Percentiles rank a stretch among this genome's conserved stretches.
Evolutionary conservation across 1,284 basidiomycete species (phyloP).

Genomic region (Mycosarcoma maydis): DNA sequence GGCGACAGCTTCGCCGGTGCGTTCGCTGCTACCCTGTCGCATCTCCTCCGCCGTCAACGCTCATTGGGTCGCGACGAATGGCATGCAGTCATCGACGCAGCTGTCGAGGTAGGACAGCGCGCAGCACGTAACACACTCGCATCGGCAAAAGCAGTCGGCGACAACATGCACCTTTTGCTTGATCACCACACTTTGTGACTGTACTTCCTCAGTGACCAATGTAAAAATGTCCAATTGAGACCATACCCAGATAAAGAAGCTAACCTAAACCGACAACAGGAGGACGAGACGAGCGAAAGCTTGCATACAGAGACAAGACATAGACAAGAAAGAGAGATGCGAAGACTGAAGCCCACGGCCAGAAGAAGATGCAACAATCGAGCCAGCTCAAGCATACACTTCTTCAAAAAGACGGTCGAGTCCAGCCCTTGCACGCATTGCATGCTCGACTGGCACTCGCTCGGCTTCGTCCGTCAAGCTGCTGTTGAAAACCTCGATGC

Average conservation of each 20-base stretch:
- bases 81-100: constrained; percentile 8
- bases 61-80: neutral
- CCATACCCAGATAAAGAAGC: too few relatives aligned
- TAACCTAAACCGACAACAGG: too few relatives aligned
- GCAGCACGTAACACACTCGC: constrained; percentile 34
- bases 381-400: constrained; percentile 31
- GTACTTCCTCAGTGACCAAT: too few relatives aligned
- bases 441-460: constrained; percentile 59
- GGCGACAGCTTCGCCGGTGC: constrained; percentile 65
- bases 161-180: constrained; percentile 27
- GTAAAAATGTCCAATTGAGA: too few relatives aligned
- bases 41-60: too few relatives aligned
- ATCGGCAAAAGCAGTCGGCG: constrained; percentile 29
- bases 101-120: constrained; percentile 32
- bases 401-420: constrained; percentile 40
- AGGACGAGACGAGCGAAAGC: too few relatives aligned
- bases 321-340: too few relatives aligned
- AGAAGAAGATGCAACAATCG: too few relatives aligned
- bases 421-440: constrained; percentile 50
- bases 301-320: too few relatives aligned
- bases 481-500: constrained; percentile 68
- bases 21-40: constrained; percentile 43
- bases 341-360: too few relatives aligned
- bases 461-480: constrained; percentile 44
- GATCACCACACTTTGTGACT: too few relatives aligned